A percentile compares a stretch with the other conserved stretches of the same genome.
Conservation (phyloP, 2,329 filamentous ascomycete genomes). For the Trichoderma simmonsii region DNA sequence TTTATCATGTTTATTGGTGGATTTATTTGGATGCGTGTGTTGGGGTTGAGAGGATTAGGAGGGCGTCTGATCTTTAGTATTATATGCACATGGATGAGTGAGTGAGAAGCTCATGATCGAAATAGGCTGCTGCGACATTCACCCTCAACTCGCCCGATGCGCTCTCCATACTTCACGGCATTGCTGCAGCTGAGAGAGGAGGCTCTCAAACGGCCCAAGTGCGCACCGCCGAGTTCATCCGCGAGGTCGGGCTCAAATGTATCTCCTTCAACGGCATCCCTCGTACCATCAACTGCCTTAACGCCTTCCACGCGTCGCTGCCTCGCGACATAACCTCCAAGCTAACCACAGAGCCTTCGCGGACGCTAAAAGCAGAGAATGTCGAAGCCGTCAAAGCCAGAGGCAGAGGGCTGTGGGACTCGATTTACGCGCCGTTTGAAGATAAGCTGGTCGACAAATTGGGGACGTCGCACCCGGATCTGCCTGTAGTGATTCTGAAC, state of each 20-base stretch:
- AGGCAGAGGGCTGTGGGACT: slow-evolving; percentile 68
- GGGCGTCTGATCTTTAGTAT: not conserved
- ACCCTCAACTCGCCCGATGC: slow-evolving; percentile 83
- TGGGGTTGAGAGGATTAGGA: not conserved
- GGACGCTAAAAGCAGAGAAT: slow-evolving; percentile 49
- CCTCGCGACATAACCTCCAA: slow-evolving; percentile 51
- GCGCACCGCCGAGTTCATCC: slow-evolving; percentile 65
- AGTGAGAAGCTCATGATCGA: not conserved
- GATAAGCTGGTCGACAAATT: slow-evolving; percentile 68
- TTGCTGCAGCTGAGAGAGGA: slow-evolving; percentile 36
- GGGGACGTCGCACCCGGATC: slow-evolving; percentile 71
- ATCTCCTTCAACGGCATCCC: slow-evolving; percentile 81
- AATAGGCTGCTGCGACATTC: slow-evolving; percentile 73
- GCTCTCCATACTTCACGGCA: slow-evolving; percentile 59
- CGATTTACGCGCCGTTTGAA: slow-evolving; percentile 73
- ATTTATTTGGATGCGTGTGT: not conserved
- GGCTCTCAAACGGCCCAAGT: slow-evolving; percentile 28
- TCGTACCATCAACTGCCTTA: slow-evolving; percentile 78
- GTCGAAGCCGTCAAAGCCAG: slow-evolving; percentile 53
- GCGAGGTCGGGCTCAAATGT: slow-evolving; percentile 72
- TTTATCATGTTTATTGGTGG: not conserved
- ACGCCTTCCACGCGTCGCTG: slow-evolving; percentile 64
- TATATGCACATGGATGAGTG: not conserved
- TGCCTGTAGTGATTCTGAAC: slow-evolving; percentile 75
- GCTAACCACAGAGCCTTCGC: slow-evolving; percentile 57